phyloP scores from a whole-genome alignment of 108 stramenopile genomes.

The Pseudonitzschia delicatissima region DNA sequence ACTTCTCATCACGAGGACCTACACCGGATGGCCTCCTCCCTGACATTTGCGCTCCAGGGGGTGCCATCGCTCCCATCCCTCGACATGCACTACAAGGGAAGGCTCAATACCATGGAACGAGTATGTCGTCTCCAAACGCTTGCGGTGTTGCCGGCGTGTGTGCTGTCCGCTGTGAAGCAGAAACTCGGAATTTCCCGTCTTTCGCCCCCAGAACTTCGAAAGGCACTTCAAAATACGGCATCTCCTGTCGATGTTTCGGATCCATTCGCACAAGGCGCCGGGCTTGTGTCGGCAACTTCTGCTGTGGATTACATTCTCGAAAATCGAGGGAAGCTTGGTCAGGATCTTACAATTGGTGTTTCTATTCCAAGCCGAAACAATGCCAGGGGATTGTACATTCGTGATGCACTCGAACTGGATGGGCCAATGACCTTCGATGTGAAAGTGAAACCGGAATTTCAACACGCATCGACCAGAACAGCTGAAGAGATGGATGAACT shows the following conservation, averaged over 20 bases:
- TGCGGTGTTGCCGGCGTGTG: conserved; percentile 77
- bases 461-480: conserved; percentile 41
- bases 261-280: conserved; percentile 36
- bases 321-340: conserved; percentile 25
- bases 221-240: conserved; percentile 79
- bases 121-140: conserved; percentile 77
- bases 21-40: conserved; percentile 72
- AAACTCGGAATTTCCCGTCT: conserved; percentile 33
- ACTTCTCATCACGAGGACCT: conserved; percentile 87
- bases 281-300: conserved; percentile 28
- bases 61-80: conserved; percentile 86
- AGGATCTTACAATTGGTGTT: conserved; percentile 7
- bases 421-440: conserved; percentile 41
- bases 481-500: conserved; percentile 33
- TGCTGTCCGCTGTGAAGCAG: conserved; percentile 74
- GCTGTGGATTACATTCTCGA: conserved; percentile 20
- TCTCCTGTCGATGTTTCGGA: conserved; percentile 18
- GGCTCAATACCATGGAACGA: conserved; percentile 88
- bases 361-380: conserved; percentile 7
- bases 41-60: conserved; percentile 87
- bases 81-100: conserved; percentile 75
- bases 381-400: conserved; percentile 83
- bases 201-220: conserved; percentile 55
- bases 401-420: conserved; percentile 47
- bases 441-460: conserved; percentile 36